Evolutionary conservation across 495 filamentous ascomycete species (phyloP), one percentile per base, ranked within the genome.

Genomic region (Daldinia caldariorum): DNA sequence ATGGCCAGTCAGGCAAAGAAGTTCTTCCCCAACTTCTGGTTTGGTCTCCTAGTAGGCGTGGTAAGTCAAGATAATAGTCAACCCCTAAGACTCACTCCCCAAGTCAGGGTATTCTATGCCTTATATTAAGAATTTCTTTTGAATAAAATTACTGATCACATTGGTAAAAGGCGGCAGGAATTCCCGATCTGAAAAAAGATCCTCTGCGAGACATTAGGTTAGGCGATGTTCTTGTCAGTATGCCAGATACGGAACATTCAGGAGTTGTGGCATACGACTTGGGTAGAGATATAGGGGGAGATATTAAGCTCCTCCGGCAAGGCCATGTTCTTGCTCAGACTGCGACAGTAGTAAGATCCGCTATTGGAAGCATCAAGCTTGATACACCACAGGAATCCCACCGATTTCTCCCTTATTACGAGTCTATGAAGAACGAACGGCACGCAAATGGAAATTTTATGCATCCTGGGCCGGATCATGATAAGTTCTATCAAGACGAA

Each of bases 31-130:
- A 79, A 77, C 54, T 61, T 81, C 10, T 72, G 76, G 73, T 80
- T 80, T 61, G 79, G 79, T 3, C 67, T 82, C 9, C 58, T 82
- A 60, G 79, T 79, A 18, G 79, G 79, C 18, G 72, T 80, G 18
- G 78, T 77, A 1, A 71, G 76, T 43, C n/a, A n/a, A n/a, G n/a
- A n/a, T n/a, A n/a, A n/a, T n/a, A n/a, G n/a, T n/a, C n/a, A n/a
- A n/a, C n/a, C n/a, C n/a, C n/a, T n/a, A n/a, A n/a, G n/a, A n/a
- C n/a, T n/a, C n/a, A n/a, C n/a, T n/a, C n/a, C n/a, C n/a, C n/a
- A n/a, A n/a, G n/a, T n/a, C n/a, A n/a, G n/a, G n/a, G n/a, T n/a
- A n/a, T n/a, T n/a, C n/a, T n/a, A n/a, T n/a, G n/a, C n/a, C n/a
- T n/a, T n/a, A n/a, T n/a, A n/a, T n/a, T n/a, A n/a, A n/a, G n/a